Evolutionary conservation across 306 rosid species (phyloP).

Genomic region (Rubus parviflorus): DNA sequence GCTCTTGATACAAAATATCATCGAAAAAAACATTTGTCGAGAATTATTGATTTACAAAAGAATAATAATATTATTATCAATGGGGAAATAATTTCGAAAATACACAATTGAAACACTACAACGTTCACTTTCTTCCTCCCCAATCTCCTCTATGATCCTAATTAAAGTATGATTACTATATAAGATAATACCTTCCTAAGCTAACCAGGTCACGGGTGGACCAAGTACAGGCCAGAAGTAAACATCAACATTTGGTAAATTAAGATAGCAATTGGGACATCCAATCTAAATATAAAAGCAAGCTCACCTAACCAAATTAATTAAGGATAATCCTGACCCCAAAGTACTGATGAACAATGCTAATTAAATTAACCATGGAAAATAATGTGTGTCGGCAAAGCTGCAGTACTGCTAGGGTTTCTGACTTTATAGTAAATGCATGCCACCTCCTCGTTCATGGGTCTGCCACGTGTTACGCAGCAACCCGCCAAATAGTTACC

Average conservation of each 20-base stretch:
- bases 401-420: not conserved
- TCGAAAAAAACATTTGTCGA: too few relatives aligned
- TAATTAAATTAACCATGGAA: not conserved
- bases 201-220: not conserved
- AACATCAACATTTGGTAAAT: conserved; percentile 16
- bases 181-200: not conserved
- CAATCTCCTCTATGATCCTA: not conserved
- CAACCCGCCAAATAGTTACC: not conserved
- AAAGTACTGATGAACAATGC: not conserved
- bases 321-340: not conserved
- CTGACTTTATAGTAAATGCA: not conserved
- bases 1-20: too few relatives aligned
- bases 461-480: not conserved
- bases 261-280: not conserved
- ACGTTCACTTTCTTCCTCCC: too few relatives aligned
- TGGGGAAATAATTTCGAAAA: too few relatives aligned
- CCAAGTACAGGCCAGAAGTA: conserved; percentile 9
- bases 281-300: not conserved
- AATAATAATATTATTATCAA: too few relatives aligned
- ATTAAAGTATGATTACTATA: not conserved
- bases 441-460: not conserved
- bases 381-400: not conserved
- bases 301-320: conserved; percentile 4
- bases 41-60: too few relatives aligned
- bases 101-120: too few relatives aligned